phyloP scores from a whole-genome alignment of 1,139 yeast species.

The Saccharomyces uvarum region DNA sequence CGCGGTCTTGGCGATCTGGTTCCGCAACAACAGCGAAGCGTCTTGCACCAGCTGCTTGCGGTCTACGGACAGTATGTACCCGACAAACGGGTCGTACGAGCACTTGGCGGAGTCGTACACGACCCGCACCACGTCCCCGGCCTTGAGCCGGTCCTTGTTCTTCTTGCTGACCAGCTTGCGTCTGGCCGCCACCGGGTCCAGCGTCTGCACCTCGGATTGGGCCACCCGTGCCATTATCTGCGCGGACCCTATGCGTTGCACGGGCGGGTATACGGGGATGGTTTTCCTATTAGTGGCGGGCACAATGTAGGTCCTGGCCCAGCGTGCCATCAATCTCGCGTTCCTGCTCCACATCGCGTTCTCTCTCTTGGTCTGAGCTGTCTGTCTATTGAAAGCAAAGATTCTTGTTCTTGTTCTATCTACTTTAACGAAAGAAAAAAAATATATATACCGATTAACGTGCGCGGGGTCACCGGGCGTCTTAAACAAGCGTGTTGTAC shows the following conservation, averaged over 20 bases:
- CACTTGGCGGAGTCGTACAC: constrained; percentile 59
- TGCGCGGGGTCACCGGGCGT: no score
- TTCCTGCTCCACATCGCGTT: neutral
- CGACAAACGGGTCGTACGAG: constrained; percentile 51
- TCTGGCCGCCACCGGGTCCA: constrained; percentile 72
- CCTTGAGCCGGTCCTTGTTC: constrained; percentile 48
- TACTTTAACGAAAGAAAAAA: no score
- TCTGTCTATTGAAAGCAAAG: neutral
- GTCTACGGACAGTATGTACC: constrained; percentile 69
- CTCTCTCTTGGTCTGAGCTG: neutral
- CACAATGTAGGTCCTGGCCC: constrained; percentile 15
- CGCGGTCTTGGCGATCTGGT: constrained; percentile 68
- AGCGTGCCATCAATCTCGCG: neutral
- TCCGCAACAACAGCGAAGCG: constrained; percentile 67
- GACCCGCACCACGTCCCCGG: constrained; percentile 79
- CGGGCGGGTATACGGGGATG: constrained; percentile 33
- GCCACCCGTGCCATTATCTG: constrained; percentile 11
- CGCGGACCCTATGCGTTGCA: constrained; percentile 13
- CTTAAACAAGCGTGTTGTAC: no score
- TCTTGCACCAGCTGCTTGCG: constrained; percentile 47
- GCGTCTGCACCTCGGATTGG: constrained; percentile 32
- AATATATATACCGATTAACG: no score
- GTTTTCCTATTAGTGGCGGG: constrained; percentile 24
- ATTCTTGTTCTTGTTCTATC: neutral
- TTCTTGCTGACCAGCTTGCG: constrained; percentile 48